Base-by-base conservation (phyloP, 164 flowering plant species). In the Nelumbo lutea region DNA sequence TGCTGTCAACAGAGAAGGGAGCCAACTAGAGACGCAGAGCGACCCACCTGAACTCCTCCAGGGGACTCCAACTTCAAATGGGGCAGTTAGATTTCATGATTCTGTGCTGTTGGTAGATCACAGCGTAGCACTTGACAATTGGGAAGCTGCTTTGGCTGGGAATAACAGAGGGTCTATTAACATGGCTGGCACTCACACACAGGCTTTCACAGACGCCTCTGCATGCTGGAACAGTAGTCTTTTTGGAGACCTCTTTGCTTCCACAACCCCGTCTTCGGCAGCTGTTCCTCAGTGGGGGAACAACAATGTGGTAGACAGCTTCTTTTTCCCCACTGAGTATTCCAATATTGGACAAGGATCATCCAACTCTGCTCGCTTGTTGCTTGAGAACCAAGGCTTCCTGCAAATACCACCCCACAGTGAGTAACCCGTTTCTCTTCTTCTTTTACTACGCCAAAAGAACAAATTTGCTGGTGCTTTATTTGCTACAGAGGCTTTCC, bases 81-180 rank as follows among this genome's bases (percentile, higher is more conserved):
- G 58, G n/a, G 62, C 14, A 2, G 56, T 57, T 55, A 46, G 53
- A 64, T 14, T 9, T 38, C 8, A 45, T 4, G 51, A 67, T 57
- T 44, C 66, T 10, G 67, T 61, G 40, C 47, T 11, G 52, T 48
- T 5, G n/a, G 10, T 59, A 3, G 73, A 66, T 55, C 67, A 9
- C 46, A 38, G 42, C 42, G 62, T 64, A 42, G 60, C 64, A 27
- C 6, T 59, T n/a, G 39, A 39, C 44, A 65, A 61, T 40, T 68
- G 65, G 78, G 64, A 67, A 58, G 46, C 64, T 43, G 68, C 71
- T 57, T 42, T 75, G 56, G 40, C 48, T 53, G 41, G 42, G 14
- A 62, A n/a, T 41, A 56, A 15, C 46, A 44, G 53, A 58, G 51
- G 46, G 5, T 13, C 50, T 27, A 14, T 11, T 9, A 58, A 44